phyloP scores from a whole-genome alignment of 352 stramenopile genomes.

The Phytophthora lateralis region DNA sequence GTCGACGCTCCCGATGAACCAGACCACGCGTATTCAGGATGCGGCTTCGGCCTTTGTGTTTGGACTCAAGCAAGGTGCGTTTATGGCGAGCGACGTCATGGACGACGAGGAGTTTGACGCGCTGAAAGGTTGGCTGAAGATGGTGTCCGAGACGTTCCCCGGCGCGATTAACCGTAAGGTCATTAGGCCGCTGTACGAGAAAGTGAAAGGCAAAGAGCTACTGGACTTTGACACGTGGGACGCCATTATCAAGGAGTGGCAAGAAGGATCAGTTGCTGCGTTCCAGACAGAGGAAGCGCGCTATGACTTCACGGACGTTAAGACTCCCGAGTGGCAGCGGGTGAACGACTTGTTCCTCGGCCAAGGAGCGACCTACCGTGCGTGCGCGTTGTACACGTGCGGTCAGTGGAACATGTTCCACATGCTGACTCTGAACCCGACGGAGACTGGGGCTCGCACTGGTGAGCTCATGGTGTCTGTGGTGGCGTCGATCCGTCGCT shows the following conservation, averaged over 20 bases:
- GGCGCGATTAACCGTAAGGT: conserved; percentile 75
- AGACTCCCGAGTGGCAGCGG: conserved; percentile 71
- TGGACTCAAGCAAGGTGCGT: conserved; percentile 75
- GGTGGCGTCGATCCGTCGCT: conserved; percentile 75
- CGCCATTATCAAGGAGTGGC: conserved; percentile 63
- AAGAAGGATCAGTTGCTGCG: conserved; percentile 46
- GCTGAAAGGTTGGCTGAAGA: conserved; percentile 76
- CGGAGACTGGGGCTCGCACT: conserved; percentile 39
- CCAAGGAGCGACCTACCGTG: conserved; percentile 64
- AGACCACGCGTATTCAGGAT: conserved; percentile 78
- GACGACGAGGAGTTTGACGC: conserved; percentile 79
- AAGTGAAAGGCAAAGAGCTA: conserved; percentile 55
- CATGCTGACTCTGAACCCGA: conserved; percentile 82
- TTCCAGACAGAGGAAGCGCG: conserved; percentile 66
- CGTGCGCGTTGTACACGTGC: conserved; percentile 82
- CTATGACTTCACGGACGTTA: conserved; percentile 51
- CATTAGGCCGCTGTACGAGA: conserved; percentile 53
- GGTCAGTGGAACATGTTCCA: conserved; percentile 90
- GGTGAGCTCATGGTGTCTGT: conserved; percentile 70
- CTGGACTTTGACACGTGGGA: conserved; percentile 81
- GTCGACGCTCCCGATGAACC: conserved; percentile 73
- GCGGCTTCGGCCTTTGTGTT: conserved; percentile 83
- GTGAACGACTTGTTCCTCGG: conserved; percentile 69
- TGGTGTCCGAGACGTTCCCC: conserved; percentile 77
- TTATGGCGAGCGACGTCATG: conserved; percentile 77